A percentile compares a stretch with the other conserved stretches of the same genome.
Conservation (phyloP, 371 early-diverging fungal species). For the Encephalitozoon cuniculi region DNA sequence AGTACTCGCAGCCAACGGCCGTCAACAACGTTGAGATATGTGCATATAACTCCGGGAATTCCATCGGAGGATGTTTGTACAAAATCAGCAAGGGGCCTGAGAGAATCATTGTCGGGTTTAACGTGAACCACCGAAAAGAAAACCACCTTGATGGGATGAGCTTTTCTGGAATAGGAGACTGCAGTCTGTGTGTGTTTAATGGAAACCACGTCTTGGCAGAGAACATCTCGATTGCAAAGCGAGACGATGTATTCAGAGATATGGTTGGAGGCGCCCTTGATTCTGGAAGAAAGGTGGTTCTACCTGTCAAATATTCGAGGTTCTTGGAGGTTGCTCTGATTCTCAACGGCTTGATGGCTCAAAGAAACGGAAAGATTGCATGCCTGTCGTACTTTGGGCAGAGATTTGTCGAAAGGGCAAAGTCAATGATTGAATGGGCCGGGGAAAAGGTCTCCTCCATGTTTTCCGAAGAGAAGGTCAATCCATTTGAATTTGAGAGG, state of each 20-base stretch:
- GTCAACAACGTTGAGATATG: slow-evolving; percentile 77
- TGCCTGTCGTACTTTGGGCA: slow-evolving; percentile 38
- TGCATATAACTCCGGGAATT: slow-evolving; percentile 83
- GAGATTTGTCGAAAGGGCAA: slow-evolving; percentile 55
- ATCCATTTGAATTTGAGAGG: slow-evolving; percentile 55
- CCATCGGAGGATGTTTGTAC: slow-evolving; percentile 91
- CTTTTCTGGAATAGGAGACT: slow-evolving; percentile 67
- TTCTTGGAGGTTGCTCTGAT: slow-evolving; percentile 78
- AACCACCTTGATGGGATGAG: slow-evolving; percentile 65
- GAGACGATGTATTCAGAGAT: slow-evolving; percentile 41
- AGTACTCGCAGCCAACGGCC: slow-evolving; percentile 79
- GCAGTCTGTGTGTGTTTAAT: slow-evolving; percentile 70
- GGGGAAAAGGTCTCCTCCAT: slow-evolving; percentile 43
- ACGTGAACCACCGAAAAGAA: slow-evolving; percentile 86
- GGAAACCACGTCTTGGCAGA: slow-evolving; percentile 67
- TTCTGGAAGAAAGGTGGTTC: slow-evolving; percentile 71
- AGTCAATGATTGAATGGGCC: slow-evolving; percentile 61
- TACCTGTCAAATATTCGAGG: slow-evolving; percentile 75
- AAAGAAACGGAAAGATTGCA: slow-evolving; percentile 61
- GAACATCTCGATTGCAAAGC: slow-evolving; percentile 39
- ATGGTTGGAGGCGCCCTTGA: slow-evolving; percentile 63
- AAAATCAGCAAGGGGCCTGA: slow-evolving; percentile 82
- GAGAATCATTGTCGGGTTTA: slow-evolving; percentile 81
- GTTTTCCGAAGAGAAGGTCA: slow-evolving; percentile 52
- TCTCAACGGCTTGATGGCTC: slow-evolving; percentile 59